A percentile compares a stretch with the other conserved stretches of the same genome.
Evolutionary conservation across 1,284 basidiomycete species (phyloP).

Genomic region (Ceraceosorus guamensis): DNA sequence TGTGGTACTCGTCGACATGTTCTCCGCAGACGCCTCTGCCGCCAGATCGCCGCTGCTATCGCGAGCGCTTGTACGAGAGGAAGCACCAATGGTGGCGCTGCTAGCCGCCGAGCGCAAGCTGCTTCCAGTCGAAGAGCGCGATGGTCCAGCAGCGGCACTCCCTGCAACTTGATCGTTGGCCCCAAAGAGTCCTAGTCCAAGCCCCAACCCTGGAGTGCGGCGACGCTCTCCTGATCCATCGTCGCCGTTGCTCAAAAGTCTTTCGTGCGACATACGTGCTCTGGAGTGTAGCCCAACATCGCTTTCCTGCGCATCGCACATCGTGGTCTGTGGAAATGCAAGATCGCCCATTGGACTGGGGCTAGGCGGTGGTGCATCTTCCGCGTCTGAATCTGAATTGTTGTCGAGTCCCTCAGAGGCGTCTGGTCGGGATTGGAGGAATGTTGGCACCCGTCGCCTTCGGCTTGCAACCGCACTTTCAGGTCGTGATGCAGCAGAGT

Average conservation of each 20-base stretch:
- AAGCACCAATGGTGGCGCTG: not conserved
- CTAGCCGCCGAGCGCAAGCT: not conserved
- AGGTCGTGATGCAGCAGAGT: not conserved
- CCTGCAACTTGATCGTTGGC: not conserved
- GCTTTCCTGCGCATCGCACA: not conserved
- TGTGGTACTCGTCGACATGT: conserved; percentile 8
- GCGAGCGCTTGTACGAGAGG: not conserved
- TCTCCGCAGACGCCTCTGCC: no score
- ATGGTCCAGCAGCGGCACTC: not conserved
- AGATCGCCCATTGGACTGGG: conserved; percentile 26
- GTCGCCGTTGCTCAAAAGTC: no score
- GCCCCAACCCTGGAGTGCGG: no score
- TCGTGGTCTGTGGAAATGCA: conserved; percentile 4
- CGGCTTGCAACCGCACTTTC: not conserved
- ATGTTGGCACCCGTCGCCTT: not conserved
- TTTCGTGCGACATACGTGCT: no score
- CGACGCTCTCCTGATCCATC: no score
- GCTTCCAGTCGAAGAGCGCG: not conserved
- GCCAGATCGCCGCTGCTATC: not conserved
- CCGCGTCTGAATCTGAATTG: conserved; percentile 24
- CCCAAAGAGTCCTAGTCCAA: no score
- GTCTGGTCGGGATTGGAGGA: not conserved
- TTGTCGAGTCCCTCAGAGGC: conserved; percentile 2
- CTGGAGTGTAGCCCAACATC: not conserved
- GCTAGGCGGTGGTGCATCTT: conserved; percentile 19